Evolutionary conservation across 345 rosid species (phyloP), one percentile per base, ranked within the genome.

Genomic region (Aurinia saxatilis): DNA sequence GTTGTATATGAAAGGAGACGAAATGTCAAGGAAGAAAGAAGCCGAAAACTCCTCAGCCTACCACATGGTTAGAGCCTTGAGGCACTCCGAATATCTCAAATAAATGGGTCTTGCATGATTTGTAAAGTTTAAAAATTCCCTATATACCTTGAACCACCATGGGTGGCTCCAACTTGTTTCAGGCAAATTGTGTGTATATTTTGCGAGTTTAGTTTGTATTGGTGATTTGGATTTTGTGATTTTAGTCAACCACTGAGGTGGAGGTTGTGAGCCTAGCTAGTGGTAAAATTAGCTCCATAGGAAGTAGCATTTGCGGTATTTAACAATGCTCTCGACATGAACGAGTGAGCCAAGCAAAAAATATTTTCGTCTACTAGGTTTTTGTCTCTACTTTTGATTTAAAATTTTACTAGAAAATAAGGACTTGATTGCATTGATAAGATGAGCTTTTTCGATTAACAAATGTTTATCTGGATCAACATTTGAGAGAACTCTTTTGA

Each of bases 1-100:
- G 11, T 49, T 82, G 12, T 57, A 8, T 31, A 80, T 78, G 53
- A 53, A 1, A 12, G 96, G 91, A 37, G 88, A 81, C 1, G 81
- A 77, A 41, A 79, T 68, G 59, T 45, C 78, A 0, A 77, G 77
- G 70, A 72, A 80, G 3, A 84, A 68, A 57, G 83, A 84, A 37
- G 88, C 95, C 17, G 84, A 91, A 60, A 81, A 63, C 67, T 90
- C 95, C n/a, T 83, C 95, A 3, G 87, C 93, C 34, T 83, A 78
- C 50, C 75, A 65, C 10, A 77, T 91, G 84, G 67, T 86, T 17
- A 77, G 63, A n/a, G 65, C 84, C 18, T 65, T 87, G 33, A 75
- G 71, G 12, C 73, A 73, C 17, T 65, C 47, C 2, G 35, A 30
- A 23, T 74, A 70, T 57, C 66, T 81, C 19, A 73, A 50, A 79